Evolutionary conservation across 768 basidiomycete species (phyloP).

Genomic region (Pisolithus sp.): DNA sequence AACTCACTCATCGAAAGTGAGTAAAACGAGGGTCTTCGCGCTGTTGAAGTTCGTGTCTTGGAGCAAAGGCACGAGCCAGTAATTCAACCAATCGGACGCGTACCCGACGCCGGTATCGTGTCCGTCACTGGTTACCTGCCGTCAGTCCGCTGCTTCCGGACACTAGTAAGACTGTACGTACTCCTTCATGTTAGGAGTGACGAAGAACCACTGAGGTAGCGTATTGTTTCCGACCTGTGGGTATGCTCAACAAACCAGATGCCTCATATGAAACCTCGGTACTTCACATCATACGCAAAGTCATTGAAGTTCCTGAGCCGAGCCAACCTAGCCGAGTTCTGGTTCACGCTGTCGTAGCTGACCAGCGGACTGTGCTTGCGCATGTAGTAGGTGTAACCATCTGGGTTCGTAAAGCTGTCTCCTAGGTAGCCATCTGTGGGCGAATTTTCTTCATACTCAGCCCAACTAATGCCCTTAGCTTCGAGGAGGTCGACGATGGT

Average conservation of each 20-base stretch:
- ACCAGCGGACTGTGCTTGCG: slow-evolving; percentile 53
- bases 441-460: slow-evolving; percentile 55
- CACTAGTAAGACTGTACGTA: slow-evolving; percentile 4
- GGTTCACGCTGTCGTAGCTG: slow-evolving; percentile 45
- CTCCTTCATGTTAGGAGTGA: slow-evolving; percentile 52
- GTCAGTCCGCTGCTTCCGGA: slow-evolving; percentile 1
- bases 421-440: slow-evolving; percentile 43
- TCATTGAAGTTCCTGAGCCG: slow-evolving; percentile 57
- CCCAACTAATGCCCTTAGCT: slow-evolving; percentile 51
- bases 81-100: slow-evolving; percentile 38
- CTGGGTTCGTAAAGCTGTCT: slow-evolving; percentile 27
- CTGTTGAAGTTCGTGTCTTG: slow-evolving; percentile 47
- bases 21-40: slow-evolving; percentile 46
- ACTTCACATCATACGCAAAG: slow-evolving; percentile 45
- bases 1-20: slow-evolving; percentile 60
- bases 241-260: background rate
- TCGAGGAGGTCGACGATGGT: slow-evolving; percentile 59
- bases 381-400: slow-evolving; percentile 43
- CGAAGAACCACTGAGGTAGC: slow-evolving; percentile 54
- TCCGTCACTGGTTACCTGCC: slow-evolving; percentile 38
- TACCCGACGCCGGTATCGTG: slow-evolving; percentile 57
- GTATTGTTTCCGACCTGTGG: slow-evolving; percentile 29
- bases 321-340: slow-evolving; percentile 32
- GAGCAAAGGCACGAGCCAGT: slow-evolving; percentile 49
- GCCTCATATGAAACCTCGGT: background rate